Evolutionary conservation across 257 asterid genomes (phyloP).

Genomic region (Solanum arcanum): DNA sequence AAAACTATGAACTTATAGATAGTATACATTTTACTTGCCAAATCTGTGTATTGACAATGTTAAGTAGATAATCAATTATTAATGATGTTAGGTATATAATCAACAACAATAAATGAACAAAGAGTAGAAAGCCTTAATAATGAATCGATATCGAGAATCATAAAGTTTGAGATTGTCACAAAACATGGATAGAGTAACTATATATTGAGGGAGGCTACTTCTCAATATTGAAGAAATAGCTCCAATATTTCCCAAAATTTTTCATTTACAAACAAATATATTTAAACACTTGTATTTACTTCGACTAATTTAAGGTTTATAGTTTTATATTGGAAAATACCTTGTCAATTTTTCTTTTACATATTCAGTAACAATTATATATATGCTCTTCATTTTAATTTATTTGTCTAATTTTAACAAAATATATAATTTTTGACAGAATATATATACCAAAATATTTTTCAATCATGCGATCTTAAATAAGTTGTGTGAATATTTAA

Average conservation of each 20-base stretch:
- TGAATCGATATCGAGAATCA: background rate
- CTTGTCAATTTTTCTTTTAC: background rate
- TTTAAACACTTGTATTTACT: background rate
- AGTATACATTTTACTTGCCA: background rate
- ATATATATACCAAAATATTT: background rate
- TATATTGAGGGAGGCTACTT: background rate
- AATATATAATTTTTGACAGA: no score
- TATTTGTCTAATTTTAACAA: background rate
- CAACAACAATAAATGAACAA: background rate
- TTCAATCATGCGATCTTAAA: background rate
- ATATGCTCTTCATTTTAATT: background rate
- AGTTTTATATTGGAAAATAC: background rate
- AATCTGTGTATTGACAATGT: background rate
- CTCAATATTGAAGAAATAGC: background rate
- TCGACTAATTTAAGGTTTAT: background rate
- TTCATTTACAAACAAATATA: background rate
- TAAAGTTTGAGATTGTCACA: background rate
- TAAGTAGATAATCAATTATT: no score
- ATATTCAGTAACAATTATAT: background rate
- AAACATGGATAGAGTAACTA: background rate
- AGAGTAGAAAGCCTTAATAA: background rate
- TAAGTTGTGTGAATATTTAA: no score
- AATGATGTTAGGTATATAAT: background rate
- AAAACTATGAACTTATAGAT: background rate
- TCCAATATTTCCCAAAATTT: background rate